Percentiles rank a stretch among this genome's conserved stretches.
Evolutionary conservation across 805 yeast genomes (phyloP).

Genomic region (Lipomyces lipofer): DNA sequence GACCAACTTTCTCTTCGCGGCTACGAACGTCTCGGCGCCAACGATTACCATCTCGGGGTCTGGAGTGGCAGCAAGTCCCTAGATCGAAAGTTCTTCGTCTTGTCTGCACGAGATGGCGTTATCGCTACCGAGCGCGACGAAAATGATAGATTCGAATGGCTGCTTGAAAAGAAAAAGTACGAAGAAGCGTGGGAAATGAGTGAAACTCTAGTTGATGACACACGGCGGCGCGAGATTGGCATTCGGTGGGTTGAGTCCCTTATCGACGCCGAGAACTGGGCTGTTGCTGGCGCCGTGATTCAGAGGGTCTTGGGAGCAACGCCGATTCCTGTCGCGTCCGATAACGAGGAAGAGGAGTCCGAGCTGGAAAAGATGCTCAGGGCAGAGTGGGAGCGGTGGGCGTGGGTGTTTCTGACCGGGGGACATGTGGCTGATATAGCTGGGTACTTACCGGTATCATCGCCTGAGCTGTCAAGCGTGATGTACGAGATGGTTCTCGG

Average conservation of each 20-base stretch:
- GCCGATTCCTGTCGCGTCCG: constrained; percentile 18
- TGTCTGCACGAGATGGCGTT: constrained; percentile 82
- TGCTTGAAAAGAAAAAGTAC: constrained; percentile 52
- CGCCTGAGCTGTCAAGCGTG: constrained; percentile 40
- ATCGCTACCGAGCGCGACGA: constrained; percentile 69
- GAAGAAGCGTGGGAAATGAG: constrained; percentile 80
- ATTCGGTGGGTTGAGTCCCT: constrained; percentile 48
- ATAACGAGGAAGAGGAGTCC: constrained; percentile 33
- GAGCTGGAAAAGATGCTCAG: constrained; percentile 31
- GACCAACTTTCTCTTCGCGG: constrained; percentile 73
- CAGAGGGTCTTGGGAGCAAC: constrained; percentile 38
- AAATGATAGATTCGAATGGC: constrained; percentile 75
- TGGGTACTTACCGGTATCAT: constrained; percentile 56
- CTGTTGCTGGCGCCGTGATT: constrained; percentile 54
- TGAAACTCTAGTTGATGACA: constrained; percentile 52
- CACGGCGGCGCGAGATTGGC: constrained; percentile 61
- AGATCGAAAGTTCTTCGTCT: constrained; percentile 56
- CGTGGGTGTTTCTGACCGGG: constrained; percentile 52
- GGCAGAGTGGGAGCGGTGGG: constrained; percentile 67
- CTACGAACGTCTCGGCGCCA: constrained; percentile 61
- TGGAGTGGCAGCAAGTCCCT: constrained; percentile 39
- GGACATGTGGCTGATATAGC: constrained; percentile 52
- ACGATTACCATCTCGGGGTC: constrained; percentile 72
- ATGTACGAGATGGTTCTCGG: constrained; percentile 52
- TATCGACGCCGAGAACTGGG: constrained; percentile 51